Evolutionary conservation across 352 stramenopile genomes (phyloP), one percentile per base, ranked within the genome.

Genomic region (Phytophthora hybrid): DNA sequence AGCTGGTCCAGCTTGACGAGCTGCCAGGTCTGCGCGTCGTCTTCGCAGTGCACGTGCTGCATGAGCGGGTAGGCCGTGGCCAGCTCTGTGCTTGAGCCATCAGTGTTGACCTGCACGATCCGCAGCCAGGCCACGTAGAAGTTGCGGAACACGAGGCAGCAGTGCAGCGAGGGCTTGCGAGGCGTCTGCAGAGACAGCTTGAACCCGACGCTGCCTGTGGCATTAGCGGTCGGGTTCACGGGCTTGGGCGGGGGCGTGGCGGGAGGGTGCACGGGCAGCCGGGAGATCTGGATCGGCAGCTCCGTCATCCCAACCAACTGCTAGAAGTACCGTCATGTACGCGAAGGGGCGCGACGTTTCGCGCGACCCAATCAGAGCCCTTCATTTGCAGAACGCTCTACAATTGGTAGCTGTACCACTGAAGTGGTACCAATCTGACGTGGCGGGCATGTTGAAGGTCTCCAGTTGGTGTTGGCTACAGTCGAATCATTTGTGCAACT

Each of bases 21-120:
- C 51, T 94, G 82, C 87, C 85, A 93, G 49, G 88, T 81, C 71
- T 94, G 85, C 13, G 85, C 84, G 47, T 94, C 87, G 34, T 92
- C 82, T 46, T 94, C 87, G 37, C 71, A 87, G 69, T 93, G 78
- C 21, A 78, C 57, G 49, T 90, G 74, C 19, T 81, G 62, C 87
- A 93, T 93, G 26, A 94, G 77, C 26, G 63, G n/a, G 11, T 83
- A 77, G 2, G 76, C 51, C 14, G 75, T 68, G n/a, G 82, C 64
- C 23, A 93, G 64, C 49, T 88, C 79, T 1, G 56, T 71, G 26
- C 73, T 78, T 3, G 76, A 76, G 6, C 81, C 84, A 23, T 91
- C 84, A 13, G 55, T 23, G 46, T 88, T 82, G 18, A 82, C 51
- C 59, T 88, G 81, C 51, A 86, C 85, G 34, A 94, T 77, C 0